Evolutionary conservation across 306 rosid species (phyloP), one percentile per base, ranked within the genome.

Genomic region (Castanea crenata): DNA sequence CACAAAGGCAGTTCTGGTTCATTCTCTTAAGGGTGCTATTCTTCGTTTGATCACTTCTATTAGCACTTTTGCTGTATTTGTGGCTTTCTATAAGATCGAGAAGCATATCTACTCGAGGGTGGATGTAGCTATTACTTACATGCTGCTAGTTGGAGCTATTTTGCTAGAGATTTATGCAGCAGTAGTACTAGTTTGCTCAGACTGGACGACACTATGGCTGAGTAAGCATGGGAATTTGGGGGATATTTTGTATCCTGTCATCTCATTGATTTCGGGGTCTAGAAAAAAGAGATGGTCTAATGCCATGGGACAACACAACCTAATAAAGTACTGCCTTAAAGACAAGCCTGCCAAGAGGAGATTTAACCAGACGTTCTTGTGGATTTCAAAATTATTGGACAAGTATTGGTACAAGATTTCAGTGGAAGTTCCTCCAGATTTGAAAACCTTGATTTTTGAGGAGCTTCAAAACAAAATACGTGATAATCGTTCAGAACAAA

Each of bases 91-190:
- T 0, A 2, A 11, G 14, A 1, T 16, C 2, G 46, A 52, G 5
- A 78, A 75, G 41, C 6, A 74, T 18, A 58, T 1, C 3, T 69
- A 52, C 46, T 46, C 58, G 0, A 1, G 7, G 1, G 4, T 0
- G 3, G 76, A 79, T 71, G 16, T 83, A 3, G 7, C 4, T 4
- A 29, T 83, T 18, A 68, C 83, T 4, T 83, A 69, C 13, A 1
- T 51, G 0, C 38, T 78, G 52, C n/a, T 82, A 3, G 29, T 1
- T 65, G 88, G 74, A 44, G 86, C 86, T n/a, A 5, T 85, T 10
- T 4, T n/a, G 27, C 77, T 76, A 2, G 82, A 82, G n/a, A 3
- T 76, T 0, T 72, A 11, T 21, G 55, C 74, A 0, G 11, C 29
- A 10, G 1, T 65, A 4, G 19, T 62, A 8, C n/a, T 83, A 2